Evolutionary conservation across 139 green algal genomes (phyloP).

Genomic region (Desmodesmus armatus): DNA sequence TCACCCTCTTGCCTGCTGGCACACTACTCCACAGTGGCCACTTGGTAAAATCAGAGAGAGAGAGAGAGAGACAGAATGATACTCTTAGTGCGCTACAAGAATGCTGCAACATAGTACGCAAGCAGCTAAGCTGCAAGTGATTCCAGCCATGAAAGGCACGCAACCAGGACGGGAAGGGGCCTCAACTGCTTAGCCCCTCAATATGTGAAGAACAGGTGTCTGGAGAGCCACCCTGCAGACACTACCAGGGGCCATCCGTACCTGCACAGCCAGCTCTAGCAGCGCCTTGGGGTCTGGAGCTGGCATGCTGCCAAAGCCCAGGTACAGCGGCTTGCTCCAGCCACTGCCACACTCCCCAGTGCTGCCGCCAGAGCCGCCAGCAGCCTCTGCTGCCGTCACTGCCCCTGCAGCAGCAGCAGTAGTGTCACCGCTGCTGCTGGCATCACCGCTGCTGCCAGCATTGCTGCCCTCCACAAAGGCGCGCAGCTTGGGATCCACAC

Average conservation of each 20-base stretch:
- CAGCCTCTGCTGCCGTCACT: background rate
- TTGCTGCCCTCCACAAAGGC: constrained; percentile 14
- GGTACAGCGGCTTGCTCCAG: constrained; percentile 9
- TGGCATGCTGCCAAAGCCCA: background rate
- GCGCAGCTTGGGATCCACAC: background rate
- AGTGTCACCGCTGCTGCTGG: background rate
- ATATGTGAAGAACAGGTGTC: too few species aligned
- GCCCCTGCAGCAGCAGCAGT: background rate
- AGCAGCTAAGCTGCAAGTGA: too few species aligned
- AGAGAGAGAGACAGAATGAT: too few species aligned
- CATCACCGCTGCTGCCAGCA: background rate
- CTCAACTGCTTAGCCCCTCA: too few species aligned
- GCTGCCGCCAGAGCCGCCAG: background rate
- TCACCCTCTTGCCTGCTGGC: too few species aligned
- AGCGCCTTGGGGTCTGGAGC: constrained; percentile 21
- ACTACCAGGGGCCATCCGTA: background rate
- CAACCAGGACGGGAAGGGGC: too few species aligned
- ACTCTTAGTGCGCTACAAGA: too few species aligned
- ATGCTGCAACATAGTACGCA: too few species aligned
- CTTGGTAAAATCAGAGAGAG: too few species aligned
- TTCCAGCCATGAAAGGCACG: too few species aligned
- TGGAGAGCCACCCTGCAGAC: background rate
- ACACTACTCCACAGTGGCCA: too few species aligned
- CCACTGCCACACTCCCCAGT: background rate
- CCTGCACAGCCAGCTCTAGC: constrained; percentile 25